Base-by-base conservation (phyloP, 2,329 filamentous ascomycete species). In the Apiospora pterosperma region DNA sequence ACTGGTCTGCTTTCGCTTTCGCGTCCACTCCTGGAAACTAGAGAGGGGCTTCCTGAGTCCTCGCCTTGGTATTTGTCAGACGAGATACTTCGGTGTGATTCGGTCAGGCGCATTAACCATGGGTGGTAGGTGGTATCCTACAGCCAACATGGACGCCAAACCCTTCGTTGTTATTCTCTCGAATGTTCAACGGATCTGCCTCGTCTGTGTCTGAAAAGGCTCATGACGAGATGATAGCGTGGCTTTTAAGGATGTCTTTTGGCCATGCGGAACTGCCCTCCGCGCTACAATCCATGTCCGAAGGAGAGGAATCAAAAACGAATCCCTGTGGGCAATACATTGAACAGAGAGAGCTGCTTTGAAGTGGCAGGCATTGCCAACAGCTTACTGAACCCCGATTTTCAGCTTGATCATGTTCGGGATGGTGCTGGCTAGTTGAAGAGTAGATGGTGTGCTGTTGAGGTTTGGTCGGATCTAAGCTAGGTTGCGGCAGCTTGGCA, bases 241-340 rank as follows among this genome's bases (percentile, higher is more conserved):
- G 92, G 88, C 88, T 97, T 97, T 97, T 97, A 85, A 84, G 85
- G 92, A 96, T 90, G 92, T 94, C 80, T 88, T 97, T 97, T 97
- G 92, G 91, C 86, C 92, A 92, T 85, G 89, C 83, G 81, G 74
- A 75, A 80, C 82, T 79, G 88, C 90, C 90, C 88, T 89, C 87
- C 86, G 78, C 75, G 72, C 75, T 72, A 73, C 75, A 63, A 71
- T 63, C 58, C 7, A 67, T 70, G 72, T 73, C 68, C 70, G 75
- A 73, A 73, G 88, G 88, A 88, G 90, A 89, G 91, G 90, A 94
- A 91, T 82, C 67, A 97, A 97, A 97, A 93, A 96, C 92, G 82
- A 88, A 90, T 97, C 92, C 90, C 84, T 77, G 91, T 92, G 89
- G 91, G 90, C 87, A 90, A 86, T 92, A 92, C 90, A 85, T 82